Conservation (phyloP, 441 rosid species). For the Pelargonium myrrhifolium region DNA sequence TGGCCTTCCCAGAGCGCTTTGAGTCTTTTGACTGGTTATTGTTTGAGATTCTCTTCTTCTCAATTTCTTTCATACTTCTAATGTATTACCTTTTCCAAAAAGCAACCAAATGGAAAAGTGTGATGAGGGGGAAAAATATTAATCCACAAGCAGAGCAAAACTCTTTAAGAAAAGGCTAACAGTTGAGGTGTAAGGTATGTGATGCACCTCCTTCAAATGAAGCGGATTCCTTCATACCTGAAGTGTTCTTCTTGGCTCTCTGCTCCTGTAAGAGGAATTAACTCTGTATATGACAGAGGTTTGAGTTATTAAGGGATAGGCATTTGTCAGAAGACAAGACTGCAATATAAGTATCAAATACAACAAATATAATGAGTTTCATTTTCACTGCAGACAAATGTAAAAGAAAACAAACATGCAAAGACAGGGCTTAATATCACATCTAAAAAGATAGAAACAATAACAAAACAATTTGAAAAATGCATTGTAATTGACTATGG, state of each 20-base stretch:
- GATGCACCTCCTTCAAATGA: slow-evolving; percentile 12
- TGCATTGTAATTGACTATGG: background rate
- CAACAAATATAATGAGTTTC: background rate
- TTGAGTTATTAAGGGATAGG: background rate
- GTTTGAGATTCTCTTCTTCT: slow-evolving; percentile 39
- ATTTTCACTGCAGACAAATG: background rate
- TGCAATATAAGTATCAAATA: background rate
- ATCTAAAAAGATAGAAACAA: background rate
- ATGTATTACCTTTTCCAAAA: slow-evolving; percentile 20
- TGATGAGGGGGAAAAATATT: slow-evolving; percentile 12
- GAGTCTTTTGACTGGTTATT: slow-evolving; percentile 23
- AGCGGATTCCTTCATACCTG: slow-evolving; percentile 1
- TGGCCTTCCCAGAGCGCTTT: slow-evolving; percentile 35
- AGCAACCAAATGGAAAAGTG: slow-evolving; percentile 18
- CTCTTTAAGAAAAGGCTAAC: background rate
- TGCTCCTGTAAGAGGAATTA: background rate
- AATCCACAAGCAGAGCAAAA: background rate
- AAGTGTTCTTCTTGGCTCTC: background rate
- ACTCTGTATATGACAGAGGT: slow-evolving; percentile 18
- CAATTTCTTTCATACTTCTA: slow-evolving; percentile 42
- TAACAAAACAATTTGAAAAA: background rate
- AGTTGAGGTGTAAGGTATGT: background rate
- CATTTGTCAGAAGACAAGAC: background rate
- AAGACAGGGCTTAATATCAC: background rate
- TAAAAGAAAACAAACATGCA: background rate